These are phyloP conservation scores for Buxus sempervirens DNA, from an alignment of 164 flowering plant genomes.

Conservation along the genomic window DNA sequence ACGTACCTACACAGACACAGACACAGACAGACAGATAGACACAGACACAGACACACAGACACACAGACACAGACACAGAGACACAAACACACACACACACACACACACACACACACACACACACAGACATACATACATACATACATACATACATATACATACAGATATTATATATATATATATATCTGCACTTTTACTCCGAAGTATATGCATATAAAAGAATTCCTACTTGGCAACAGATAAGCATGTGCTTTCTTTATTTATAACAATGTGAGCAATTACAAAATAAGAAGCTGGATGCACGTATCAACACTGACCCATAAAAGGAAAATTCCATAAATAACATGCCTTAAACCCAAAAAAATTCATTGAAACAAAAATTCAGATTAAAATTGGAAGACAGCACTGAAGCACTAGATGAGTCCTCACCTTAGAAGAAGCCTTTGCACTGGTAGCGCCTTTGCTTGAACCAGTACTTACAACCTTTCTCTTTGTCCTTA, in stretches of 20 bases:
- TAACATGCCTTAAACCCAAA: background rate
- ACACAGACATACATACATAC: too few species aligned
- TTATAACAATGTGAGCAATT: background rate
- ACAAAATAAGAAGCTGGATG: background rate
- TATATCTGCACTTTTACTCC: too few species aligned
- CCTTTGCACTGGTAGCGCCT: constrained; percentile 42
- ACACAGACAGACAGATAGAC: too few species aligned
- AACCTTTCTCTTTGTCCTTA: constrained; percentile 58
- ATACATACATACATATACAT: too few species aligned
- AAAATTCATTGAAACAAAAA: background rate
- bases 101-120: too few species aligned
- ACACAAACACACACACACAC: too few species aligned
- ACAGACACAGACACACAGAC: too few species aligned
- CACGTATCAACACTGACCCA: background rate
- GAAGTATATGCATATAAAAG: background rate
- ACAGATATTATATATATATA: too few species aligned
- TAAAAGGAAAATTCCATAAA: background rate
- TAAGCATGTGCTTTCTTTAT: background rate
- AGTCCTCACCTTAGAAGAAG: constrained; percentile 66
- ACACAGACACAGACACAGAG: too few species aligned
- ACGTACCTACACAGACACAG: too few species aligned
- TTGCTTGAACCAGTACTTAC: constrained; percentile 43
- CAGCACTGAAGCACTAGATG: too few species aligned
- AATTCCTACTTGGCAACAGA: background rate
- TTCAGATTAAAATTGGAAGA: background rate